Conservation (phyloP, 2,329 filamentous ascomycete species). For the Ilyonectria mors-panacis region DNA sequence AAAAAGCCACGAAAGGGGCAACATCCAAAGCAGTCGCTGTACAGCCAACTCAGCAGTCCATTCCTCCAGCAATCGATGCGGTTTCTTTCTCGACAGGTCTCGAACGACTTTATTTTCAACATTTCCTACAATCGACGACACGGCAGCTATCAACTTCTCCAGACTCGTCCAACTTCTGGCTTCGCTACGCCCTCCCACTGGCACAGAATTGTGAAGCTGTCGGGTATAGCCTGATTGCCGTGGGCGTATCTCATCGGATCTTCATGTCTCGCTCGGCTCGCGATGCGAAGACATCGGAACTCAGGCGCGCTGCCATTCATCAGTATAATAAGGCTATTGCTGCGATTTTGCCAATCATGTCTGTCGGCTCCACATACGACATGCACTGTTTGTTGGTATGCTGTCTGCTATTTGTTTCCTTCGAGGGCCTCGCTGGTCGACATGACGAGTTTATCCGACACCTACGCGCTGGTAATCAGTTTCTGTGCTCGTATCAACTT, state of each 20-base stretch:
- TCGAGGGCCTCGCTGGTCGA: slow-evolving; percentile 41
- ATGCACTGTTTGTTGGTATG: slow-evolving; percentile 39
- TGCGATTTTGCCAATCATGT: slow-evolving; percentile 36
- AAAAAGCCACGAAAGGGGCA: not conserved
- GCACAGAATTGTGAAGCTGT: slow-evolving; percentile 10
- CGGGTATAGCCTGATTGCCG: slow-evolving; percentile 21
- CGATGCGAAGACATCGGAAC: slow-evolving; percentile 9
- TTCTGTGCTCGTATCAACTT: slow-evolving; percentile 23
- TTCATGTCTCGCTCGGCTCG: slow-evolving; percentile 18
- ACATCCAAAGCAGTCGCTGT: not conserved
- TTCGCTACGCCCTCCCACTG: slow-evolving; percentile 22
- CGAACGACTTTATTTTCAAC: slow-evolving; percentile 37
- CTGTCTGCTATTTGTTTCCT: slow-evolving; percentile 43
- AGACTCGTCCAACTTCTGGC: slow-evolving; percentile 19
- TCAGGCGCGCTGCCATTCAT: slow-evolving; percentile 37
- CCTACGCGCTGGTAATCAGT: slow-evolving; percentile 34
- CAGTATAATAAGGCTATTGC: slow-evolving; percentile 43
- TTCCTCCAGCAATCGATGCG: not conserved
- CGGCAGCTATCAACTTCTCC: slow-evolving; percentile 21
- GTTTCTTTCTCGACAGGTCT: slow-evolving; percentile 12
- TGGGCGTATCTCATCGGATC: slow-evolving; percentile 20
- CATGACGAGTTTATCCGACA: slow-evolving; percentile 42
- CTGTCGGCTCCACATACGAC: slow-evolving; percentile 20
- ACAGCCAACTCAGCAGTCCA: slow-evolving; percentile 2
- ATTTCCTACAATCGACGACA: slow-evolving; percentile 40